Percentiles rank a stretch among this genome's conserved stretches.
Conservation (phyloP, 176 grass and related monocot species). For the Carex pumila region DNA sequence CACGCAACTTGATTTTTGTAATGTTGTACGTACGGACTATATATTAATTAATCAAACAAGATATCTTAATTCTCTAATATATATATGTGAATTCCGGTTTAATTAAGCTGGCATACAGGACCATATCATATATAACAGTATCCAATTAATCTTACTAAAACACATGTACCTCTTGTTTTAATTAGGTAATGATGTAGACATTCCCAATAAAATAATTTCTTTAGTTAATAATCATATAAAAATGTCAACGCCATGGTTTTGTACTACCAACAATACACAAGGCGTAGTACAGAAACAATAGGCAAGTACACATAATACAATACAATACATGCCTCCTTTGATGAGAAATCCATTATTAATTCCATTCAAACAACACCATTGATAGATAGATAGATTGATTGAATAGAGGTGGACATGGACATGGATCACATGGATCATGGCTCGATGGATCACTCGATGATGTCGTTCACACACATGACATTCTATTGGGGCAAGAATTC, state of each 20-base stretch:
- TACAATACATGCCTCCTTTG: background rate
- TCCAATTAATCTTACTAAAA: no score
- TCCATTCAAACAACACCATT: background rate
- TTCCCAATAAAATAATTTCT: background rate
- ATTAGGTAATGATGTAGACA: no score
- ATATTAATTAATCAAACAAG: no score
- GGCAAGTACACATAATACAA: background rate
- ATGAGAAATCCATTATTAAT: background rate
- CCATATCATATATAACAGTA: no score
- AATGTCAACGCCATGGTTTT: background rate
- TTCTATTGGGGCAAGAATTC: constrained; percentile 86
- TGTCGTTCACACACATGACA: constrained; percentile 72
- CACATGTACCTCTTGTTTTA: no score
- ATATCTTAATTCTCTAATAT: no score
- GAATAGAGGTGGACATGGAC: background rate
- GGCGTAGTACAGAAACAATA: constrained; percentile 11
- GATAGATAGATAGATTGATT: background rate
- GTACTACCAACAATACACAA: background rate
- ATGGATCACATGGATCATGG: background rate
- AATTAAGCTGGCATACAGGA: no score
- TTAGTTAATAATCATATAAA: background rate
- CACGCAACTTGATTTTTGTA: no score
- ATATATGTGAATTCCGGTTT: no score
- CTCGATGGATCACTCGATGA: background rate
- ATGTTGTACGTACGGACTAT: no score